Conservation (phyloP, 2,329 filamentous ascomycete species). For the Cladosporium sp. region DNA sequence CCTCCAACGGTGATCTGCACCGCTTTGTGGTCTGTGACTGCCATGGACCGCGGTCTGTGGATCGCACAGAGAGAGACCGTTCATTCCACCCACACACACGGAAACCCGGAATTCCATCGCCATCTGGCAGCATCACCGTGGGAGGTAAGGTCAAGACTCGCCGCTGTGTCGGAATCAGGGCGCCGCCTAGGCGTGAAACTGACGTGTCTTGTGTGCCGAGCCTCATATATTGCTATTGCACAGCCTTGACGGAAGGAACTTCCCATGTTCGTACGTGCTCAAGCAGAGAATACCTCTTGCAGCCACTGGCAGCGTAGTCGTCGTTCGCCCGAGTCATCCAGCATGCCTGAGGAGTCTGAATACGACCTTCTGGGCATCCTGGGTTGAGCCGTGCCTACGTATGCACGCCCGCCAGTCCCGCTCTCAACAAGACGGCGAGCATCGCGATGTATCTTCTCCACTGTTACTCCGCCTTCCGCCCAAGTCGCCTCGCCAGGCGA, state of each 20-base stretch:
- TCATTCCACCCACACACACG: background rate
- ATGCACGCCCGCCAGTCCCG: background rate
- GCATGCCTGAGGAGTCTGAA: background rate
- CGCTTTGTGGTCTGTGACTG: background rate
- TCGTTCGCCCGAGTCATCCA: background rate
- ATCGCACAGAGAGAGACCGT: no score
- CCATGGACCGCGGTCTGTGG: no score
- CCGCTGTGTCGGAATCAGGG: background rate
- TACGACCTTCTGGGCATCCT: background rate
- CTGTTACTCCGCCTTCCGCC: background rate
- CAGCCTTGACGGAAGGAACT: no score
- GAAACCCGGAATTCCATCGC: background rate
- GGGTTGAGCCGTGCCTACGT: slow-evolving; percentile 5
- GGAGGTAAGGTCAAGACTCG: background rate
- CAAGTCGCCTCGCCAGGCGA: background rate
- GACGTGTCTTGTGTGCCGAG: no score
- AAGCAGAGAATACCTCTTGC: no score
- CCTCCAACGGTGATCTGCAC: slow-evolving; percentile 10
- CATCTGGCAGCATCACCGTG: slow-evolving; percentile 6
- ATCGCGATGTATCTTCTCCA: slow-evolving; percentile 3
- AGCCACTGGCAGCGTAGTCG: background rate
- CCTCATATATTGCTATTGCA: no score
- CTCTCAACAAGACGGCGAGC: background rate
- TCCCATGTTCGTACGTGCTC: no score
- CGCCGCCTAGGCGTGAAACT: no score